Evolutionary conservation across 1,284 basidiomycete genomes (phyloP).

Genomic region (Afroboletus lepidellus): DNA sequence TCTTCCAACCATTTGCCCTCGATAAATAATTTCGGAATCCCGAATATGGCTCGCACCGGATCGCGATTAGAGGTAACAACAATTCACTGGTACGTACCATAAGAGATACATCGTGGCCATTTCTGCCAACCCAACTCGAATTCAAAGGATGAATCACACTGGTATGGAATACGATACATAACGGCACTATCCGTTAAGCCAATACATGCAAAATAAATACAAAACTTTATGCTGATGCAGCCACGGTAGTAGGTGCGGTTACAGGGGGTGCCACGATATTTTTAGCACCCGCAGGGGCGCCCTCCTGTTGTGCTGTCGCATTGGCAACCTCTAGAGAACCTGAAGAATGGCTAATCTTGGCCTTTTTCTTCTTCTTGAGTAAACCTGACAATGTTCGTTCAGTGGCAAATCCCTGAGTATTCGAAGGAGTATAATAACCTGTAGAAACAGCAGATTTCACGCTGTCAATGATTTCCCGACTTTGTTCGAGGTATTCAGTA

Average conservation of each 20-base stretch:
- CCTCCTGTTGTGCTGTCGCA: slow-evolving; percentile 13
- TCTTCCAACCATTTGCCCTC: too few species aligned
- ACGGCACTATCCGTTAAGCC: too few species aligned
- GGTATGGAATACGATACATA: too few species aligned
- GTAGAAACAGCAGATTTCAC: slow-evolving; percentile 89
- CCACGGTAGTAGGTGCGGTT: slow-evolving; percentile 9
- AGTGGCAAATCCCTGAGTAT: slow-evolving; percentile 4
- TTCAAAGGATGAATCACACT: too few species aligned
- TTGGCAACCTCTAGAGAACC: slow-evolving; percentile 23
- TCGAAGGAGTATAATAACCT: slow-evolving; percentile 43
- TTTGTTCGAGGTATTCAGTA: slow-evolving; percentile 89
- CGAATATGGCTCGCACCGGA: too few species aligned
- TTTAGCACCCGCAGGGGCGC: slow-evolving; percentile 2
- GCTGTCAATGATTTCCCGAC: slow-evolving; percentile 86
- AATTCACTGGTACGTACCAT: too few species aligned
- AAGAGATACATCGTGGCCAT: too few species aligned
- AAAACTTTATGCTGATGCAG: slow-evolving; percentile 20
- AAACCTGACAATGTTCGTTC: slow-evolving; percentile 44
- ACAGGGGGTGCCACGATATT: slow-evolving; percentile 2
- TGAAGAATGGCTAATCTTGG: slow-evolving; percentile 50
- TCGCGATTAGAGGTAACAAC: too few species aligned
- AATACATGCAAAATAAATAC: background rate
- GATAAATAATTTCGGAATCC: too few species aligned
- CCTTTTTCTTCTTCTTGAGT: slow-evolving; percentile 86
- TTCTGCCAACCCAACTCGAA: too few species aligned